Conservation (phyloP, 2,329 filamentous ascomycete genomes). For the Talaromyces sp. region DNA sequence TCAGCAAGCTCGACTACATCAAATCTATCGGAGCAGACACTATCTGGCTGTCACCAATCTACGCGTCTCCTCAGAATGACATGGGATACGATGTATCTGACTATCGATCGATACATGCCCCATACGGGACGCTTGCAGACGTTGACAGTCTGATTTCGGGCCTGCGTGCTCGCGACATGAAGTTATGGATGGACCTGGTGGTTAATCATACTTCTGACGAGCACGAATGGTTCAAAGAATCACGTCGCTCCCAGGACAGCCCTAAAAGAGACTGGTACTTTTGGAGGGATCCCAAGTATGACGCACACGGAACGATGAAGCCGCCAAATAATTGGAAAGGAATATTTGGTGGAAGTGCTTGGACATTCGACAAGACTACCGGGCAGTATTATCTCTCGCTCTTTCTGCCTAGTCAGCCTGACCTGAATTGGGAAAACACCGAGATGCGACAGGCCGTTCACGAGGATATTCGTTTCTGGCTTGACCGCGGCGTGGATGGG, state of each 20-base stretch:
- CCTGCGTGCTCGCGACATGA: constrained; percentile 41
- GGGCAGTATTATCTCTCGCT: constrained; percentile 71
- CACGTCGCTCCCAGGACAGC: constrained; percentile 49
- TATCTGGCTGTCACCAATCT: constrained; percentile 42
- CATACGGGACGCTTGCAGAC: constrained; percentile 43
- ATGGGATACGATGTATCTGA: constrained; percentile 55
- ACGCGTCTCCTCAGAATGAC: constrained; percentile 44
- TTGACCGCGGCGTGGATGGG: constrained; percentile 64
- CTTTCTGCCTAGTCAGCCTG: constrained; percentile 69
- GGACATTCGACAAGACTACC: constrained; percentile 63
- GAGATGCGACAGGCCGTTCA: constrained; percentile 64
- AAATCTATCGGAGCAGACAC: constrained; percentile 21
- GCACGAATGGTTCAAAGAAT: constrained; percentile 63
- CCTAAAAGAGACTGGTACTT: constrained; percentile 63
- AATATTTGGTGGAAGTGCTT: constrained; percentile 45
- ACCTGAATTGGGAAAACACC: constrained; percentile 75
- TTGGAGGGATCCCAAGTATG: constrained; percentile 16
- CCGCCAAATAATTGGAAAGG: constrained; percentile 68
- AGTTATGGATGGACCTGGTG: constrained; percentile 45
- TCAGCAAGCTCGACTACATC: constrained; percentile 25
- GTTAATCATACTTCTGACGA: constrained; percentile 38
- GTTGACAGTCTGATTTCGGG: constrained; percentile 40
- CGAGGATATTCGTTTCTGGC: constrained; percentile 70
- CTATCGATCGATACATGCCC: constrained; percentile 41
- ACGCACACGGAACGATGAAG: constrained; percentile 36